These are phyloP conservation scores for Pochonia chlamydosporia DNA, from an alignment of 2,329 filamentous ascomycete genomes.

Conservation along the genomic window DNA sequence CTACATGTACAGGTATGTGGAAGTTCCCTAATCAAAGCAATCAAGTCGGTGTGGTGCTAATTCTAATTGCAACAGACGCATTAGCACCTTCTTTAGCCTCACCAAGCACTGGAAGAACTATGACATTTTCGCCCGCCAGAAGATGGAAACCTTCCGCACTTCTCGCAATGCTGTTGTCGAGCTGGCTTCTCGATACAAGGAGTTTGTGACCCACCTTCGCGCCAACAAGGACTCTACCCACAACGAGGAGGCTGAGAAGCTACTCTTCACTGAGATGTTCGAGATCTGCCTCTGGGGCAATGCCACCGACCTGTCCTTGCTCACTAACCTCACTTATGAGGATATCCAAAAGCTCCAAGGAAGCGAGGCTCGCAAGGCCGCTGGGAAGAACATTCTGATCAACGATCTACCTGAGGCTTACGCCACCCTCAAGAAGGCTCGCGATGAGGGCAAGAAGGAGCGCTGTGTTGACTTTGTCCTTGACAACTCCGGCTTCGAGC, in stretches of 20 bases:
- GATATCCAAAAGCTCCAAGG: conserved; percentile 97
- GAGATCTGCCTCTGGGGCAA: conserved; percentile 98
- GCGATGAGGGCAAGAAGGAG: conserved; percentile 57
- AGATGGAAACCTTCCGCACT: conserved; percentile 86
- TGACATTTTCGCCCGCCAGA: conserved; percentile 85
- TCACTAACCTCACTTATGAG: conserved; percentile 86
- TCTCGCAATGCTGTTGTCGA: conserved; percentile 83
- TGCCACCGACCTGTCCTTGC: conserved; percentile 85
- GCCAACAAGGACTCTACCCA: conserved; percentile 43
- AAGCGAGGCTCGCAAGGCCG: conserved; percentile 74
- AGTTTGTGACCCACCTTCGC: conserved; percentile 63
- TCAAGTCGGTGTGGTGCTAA: neutral
- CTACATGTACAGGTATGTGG: conserved; percentile 72
- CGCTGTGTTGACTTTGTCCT: conserved; percentile 88
- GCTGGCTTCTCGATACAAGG: conserved; percentile 73
- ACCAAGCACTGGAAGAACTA: conserved; percentile 83
- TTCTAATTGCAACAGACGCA: conserved; percentile 46
- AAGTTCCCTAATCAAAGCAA: neutral
- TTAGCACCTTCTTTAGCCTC: conserved; percentile 70
- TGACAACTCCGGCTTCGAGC: conserved; percentile 95
- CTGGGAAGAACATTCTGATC: conserved; percentile 85
- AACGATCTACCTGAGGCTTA: conserved; percentile 79
- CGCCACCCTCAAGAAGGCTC: conserved; percentile 57
- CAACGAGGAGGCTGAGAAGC: conserved; percentile 63
- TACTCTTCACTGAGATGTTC: conserved; percentile 87